These are phyloP conservation scores for Cordyceps tenuipes DNA, from an alignment of 2,329 filamentous ascomycete genomes.

Conservation along the genomic window DNA sequence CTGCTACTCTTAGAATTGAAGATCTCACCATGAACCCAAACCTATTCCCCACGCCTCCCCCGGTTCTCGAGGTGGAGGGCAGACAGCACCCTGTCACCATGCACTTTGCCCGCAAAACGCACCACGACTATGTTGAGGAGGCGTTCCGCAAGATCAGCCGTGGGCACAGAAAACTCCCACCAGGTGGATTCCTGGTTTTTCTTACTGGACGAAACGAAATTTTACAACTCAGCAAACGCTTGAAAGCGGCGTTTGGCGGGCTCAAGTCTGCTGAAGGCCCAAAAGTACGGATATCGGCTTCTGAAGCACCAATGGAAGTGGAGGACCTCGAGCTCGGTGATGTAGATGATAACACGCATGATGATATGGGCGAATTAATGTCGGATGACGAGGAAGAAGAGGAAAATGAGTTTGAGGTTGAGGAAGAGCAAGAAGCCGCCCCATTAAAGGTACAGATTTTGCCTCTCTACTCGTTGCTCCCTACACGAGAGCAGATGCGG, in stretches of 20 bases:
- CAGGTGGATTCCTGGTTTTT: conserved; percentile 88
- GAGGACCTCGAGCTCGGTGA: conserved; percentile 82
- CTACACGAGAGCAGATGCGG: conserved; percentile 80
- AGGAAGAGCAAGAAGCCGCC: conserved; percentile 51
- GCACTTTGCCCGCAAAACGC: conserved; percentile 78
- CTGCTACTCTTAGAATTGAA: conserved; percentile 81
- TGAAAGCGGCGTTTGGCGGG: conserved; percentile 60
- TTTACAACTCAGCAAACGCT: conserved; percentile 64
- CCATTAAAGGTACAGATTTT: conserved; percentile 75
- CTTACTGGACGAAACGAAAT: conserved; percentile 94
- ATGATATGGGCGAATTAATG: conserved; percentile 51
- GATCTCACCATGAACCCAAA: conserved; percentile 80
- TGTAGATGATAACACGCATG: conserved; percentile 53
- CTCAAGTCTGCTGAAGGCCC: conserved; percentile 49
- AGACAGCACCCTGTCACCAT: conserved; percentile 83
- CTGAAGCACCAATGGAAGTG: conserved; percentile 69
- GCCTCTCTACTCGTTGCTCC: conserved; percentile 88
- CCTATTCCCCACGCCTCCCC: conserved; percentile 71
- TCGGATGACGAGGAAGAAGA: conserved; percentile 48
- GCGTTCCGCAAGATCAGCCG: conserved; percentile 78
- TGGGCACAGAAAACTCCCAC: conserved; percentile 82
- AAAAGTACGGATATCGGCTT: conserved; percentile 67
- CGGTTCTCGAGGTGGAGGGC: conserved; percentile 82
- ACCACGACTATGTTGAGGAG: conserved; percentile 84
- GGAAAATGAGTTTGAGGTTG: conserved; percentile 62